Evolutionary conservation across 1,139 yeast genomes (phyloP), one percentile per base, ranked within the genome.

Genomic region (Waltiozyma sp.): DNA sequence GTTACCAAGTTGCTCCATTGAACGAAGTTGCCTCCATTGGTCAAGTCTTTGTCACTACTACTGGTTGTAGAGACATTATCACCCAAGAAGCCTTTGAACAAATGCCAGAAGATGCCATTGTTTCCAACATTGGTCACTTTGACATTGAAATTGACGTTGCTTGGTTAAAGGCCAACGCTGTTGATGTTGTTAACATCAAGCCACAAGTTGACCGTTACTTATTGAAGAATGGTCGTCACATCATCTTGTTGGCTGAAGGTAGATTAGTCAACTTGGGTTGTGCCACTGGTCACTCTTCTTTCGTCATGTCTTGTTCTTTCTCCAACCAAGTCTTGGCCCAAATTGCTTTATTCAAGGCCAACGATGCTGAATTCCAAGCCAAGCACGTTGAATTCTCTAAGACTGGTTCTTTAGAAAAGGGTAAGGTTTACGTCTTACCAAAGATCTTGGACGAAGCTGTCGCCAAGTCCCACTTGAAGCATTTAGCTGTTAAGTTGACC

Each of bases 71-170:
- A 75, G 98, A 91, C 69, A 91, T 91, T 68, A 88, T 91, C 73
- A 81, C 84, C 56, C 88, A 87, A 63, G 74, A 72, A 59, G 95
- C 91, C 75, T 91, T 91, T 69, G 73, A 73, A 60, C 72, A 69
- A 58, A 91, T 91, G 98, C 97, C 96, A 72, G 95, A 91, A 72
- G 98, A 91, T 66, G 98, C 99, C 61, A 93, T 91, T 68, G 98
- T 91, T 53, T 93, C 97, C 77, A 91, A 91, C 95, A 91, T 91
- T 74, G 99, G 99, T 69, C 99, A 91, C 75, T 91, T 91, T 63
- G 99, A 91, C 72, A 88, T 91, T 65, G 99, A 91, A 77, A 93
- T 91, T 62, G 99, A 91, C 69, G 96, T 88, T 60, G 96, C 96
- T 64, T 87, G 96, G 95, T 79, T 88, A 69, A 87, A 86, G 78